Base-by-base conservation (phyloP, 495 filamentous ascomycete genomes). In the Oleoguttula mirabilis region DNA sequence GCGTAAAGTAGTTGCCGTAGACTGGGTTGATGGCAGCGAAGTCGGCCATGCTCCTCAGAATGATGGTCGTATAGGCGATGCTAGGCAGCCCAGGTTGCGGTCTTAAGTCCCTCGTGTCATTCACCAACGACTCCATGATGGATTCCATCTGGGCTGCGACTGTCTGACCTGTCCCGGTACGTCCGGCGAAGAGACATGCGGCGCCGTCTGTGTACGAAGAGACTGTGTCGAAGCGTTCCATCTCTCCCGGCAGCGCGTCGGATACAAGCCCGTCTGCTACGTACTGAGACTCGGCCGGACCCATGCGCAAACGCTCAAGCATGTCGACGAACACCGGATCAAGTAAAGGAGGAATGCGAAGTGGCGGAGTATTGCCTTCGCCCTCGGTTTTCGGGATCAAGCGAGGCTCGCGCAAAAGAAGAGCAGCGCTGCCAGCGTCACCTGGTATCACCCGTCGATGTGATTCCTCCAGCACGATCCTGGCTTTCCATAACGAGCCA, bases 31-130 rank as follows among this genome's bases (percentile, higher is more conserved):
- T 63, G 8, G 58, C 41, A 0, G 72, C 57, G 57, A 96, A 98
- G 57, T 82, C 76, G 21, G 71, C 52, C 79, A 96, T 94, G 19
- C 69, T 71, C 30, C 79, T 77, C 32, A 98, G 74, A 41, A 90
- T 61, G 31, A 98, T 75, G 8, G 79, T 79, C 16, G 79, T 73
- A 50, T 74, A 84, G 24, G 80, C 67, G 40, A 96, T 82, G 44
- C 77, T 23, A 14, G 14, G 14, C 19, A 41, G 20, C 21, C 8
- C 23, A 2, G 24, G n/a, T 20, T 12, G 4, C 15, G 10, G 40
- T 21, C 7, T 3, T 12, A n/a, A 7, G 2, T 22, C 4, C 7
- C 5, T 24, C 7, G 37, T 17, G 11, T 38, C 15, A 3, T 17
- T 21, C 2, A 6, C 27, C 21, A 45, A 4, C 12, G 2, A 10